Evolutionary conservation across 2,329 filamentous ascomycete species (phyloP).

Genomic region (Xylariaceae sp.): DNA sequence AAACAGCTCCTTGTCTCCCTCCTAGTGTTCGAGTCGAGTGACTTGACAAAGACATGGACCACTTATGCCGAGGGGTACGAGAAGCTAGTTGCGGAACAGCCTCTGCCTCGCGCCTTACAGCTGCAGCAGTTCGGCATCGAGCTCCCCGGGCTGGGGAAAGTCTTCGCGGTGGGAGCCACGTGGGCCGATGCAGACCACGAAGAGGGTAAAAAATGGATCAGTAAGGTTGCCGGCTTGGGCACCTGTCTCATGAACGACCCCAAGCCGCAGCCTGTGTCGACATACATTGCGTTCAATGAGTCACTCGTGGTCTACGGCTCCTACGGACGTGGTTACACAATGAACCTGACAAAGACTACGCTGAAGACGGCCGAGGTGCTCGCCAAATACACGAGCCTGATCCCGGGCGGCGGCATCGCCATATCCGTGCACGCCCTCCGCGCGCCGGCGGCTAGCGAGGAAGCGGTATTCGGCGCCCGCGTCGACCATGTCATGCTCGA

Average conservation of each 20-base stretch:
- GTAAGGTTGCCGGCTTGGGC: constrained; percentile 11
- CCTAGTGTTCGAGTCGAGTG: constrained; percentile 30
- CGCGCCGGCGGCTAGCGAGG: constrained; percentile 15
- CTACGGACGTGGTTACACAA: constrained; percentile 19
- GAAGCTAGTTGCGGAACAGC: constrained; percentile 6
- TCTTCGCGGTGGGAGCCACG: constrained; percentile 24
- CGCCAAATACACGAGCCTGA: constrained; percentile 18
- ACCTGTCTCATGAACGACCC: constrained; percentile 16
- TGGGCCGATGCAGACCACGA: constrained; percentile 32
- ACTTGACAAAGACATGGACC: constrained; percentile 22
- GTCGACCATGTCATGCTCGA: constrained; percentile 34
- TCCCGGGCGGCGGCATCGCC: constrained; percentile 24
- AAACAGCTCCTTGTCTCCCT: constrained; percentile 6
- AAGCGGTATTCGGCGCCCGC: constrained; percentile 29
- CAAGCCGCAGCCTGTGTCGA: constrained; percentile 10
- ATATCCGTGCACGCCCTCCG: constrained; percentile 29
- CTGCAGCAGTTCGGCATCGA: constrained; percentile 29
- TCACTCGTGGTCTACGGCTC: constrained; percentile 21
- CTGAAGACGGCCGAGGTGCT: constrained; percentile 24
- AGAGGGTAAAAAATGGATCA: constrained; percentile 17
- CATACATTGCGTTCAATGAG: constrained; percentile 14
- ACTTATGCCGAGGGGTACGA: constrained; percentile 12
- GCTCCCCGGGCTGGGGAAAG: constrained; percentile 26
- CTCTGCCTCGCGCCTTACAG: constrained; percentile 7
- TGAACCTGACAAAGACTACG: constrained; percentile 23